Evolutionary conservation across 1,284 basidiomycete genomes (phyloP).

Genomic region (Rhodotorula sp.): DNA sequence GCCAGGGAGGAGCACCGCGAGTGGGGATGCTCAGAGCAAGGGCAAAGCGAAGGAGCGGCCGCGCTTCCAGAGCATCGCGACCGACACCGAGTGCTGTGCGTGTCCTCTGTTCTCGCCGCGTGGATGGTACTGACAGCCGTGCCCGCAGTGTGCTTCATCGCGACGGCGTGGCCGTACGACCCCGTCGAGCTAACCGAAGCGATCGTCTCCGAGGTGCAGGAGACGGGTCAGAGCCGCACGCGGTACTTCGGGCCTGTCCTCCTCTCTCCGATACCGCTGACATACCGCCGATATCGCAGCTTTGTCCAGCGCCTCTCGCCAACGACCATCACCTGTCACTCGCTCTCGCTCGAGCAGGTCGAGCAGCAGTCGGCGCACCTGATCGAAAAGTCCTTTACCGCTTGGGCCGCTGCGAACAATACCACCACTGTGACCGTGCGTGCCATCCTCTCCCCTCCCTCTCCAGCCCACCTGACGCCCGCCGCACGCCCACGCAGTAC

Average conservation of each 20-base stretch:
- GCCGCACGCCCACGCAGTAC: constrained; percentile 9
- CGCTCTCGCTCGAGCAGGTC: constrained; percentile 29
- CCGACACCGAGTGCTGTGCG: constrained; percentile 40
- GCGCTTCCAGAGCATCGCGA: constrained; percentile 36
- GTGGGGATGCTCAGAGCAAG: background rate
- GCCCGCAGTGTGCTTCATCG: constrained; percentile 33
- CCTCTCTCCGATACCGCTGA: background rate
- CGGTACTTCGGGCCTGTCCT: constrained; percentile 11
- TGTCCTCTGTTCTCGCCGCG: background rate
- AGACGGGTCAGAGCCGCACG: constrained; percentile 28
- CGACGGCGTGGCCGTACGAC: constrained; percentile 39
- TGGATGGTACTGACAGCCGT: background rate
- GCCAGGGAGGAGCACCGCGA: background rate
- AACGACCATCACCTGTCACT: constrained; percentile 23
- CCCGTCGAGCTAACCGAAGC: constrained; percentile 39
- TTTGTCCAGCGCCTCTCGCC: constrained; percentile 28
- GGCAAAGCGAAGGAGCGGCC: constrained; percentile 26
- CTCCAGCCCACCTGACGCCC: background rate
- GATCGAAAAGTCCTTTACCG: constrained; percentile 27
- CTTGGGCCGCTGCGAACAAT: constrained; percentile 17
- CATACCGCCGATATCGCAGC: background rate
- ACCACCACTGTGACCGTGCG: constrained; percentile 30
- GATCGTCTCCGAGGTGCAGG: constrained; percentile 30
- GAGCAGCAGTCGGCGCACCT: constrained; percentile 7
- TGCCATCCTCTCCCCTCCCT: background rate